Evolutionary conservation across 176 grass and related monocot species (phyloP), one percentile per base, ranked within the genome.

Genomic region (Oryza officinalis): DNA sequence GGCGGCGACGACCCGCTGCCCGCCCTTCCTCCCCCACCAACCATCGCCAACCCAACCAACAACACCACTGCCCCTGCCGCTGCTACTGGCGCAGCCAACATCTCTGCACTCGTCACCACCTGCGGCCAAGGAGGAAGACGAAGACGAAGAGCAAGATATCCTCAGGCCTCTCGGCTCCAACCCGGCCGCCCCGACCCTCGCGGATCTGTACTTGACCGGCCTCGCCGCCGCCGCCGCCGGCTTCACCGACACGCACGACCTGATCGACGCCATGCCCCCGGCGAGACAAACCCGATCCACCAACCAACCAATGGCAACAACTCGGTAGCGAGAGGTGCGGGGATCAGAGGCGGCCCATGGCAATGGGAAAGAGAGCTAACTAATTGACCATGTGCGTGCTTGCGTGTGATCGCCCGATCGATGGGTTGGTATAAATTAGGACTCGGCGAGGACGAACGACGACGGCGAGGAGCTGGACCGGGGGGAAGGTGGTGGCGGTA

Each of bases 181-280:
- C 63, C 14, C 71, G 41, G 37, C 77, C 69, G 81, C 69, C 43
- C 79, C 67, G 73, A 52, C 20, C 54, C 88, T 91, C 59, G 83
- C 25, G 77, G 86, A 83, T 71, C 78, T 90, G 78, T 84, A 85
- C 17, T 33, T 91, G 82, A 50, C 74, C 22, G 82, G 81, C 72
- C 31, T 57, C 78, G n/a, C 82, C 9, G 74, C 52, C 50, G 77
- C 64, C 38, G 78, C 65, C 52, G 57, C 57, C 22, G 78, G 44
- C 54, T 82, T 90, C 32, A 44, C 66, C 66, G 72, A 77, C 72
- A 82, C 25, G 66, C 78, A 89, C 0, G 88, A 90, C 63, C 78
- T 67, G 66, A 85, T 66, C 20, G 72, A 45, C 83, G 78, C 78
- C 88, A 90, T 90, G 77, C 59, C 33, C 43, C 33, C 17, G 11